Percentiles rank a stretch among this genome's conserved stretches.
Evolutionary conservation across 495 filamentous ascomycete genomes (phyloP).

Genomic region (Clavariopsis aquatica): DNA sequence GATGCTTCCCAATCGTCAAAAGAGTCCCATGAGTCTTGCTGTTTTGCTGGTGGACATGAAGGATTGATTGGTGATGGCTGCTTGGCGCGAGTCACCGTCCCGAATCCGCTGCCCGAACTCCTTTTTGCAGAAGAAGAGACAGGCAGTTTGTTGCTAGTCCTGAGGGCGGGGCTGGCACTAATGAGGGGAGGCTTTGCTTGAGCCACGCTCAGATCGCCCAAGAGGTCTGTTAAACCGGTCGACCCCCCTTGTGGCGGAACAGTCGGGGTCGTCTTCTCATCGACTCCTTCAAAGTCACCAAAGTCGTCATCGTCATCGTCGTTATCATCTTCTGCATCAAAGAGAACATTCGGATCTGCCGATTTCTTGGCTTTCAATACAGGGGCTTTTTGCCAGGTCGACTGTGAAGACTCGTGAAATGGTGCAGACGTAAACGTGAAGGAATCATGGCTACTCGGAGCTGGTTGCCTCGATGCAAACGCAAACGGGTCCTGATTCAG

Average conservation of each 20-base stretch:
- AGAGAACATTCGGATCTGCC: slow-evolving; percentile 42
- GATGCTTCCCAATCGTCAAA: slow-evolving; percentile 41
- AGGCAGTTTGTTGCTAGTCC: not conserved
- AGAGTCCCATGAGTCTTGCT: slow-evolving; percentile 43
- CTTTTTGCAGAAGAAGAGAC: not conserved
- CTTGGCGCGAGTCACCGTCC: slow-evolving; percentile 3
- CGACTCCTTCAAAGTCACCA: slow-evolving; percentile 40
- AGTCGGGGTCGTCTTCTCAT: slow-evolving; percentile 1
- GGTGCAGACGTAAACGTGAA: not conserved
- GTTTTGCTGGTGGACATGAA: slow-evolving; percentile 1
- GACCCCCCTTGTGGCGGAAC: not conserved
- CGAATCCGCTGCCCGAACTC: slow-evolving; percentile 22
- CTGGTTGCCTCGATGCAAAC: not conserved
- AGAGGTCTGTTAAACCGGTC: slow-evolving; percentile 11
- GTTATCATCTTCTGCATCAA: slow-evolving; percentile 43
- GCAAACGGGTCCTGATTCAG: not conserved
- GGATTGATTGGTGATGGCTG: not conserved
- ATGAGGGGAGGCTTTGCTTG: slow-evolving; percentile 1
- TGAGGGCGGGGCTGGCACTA: not conserved
- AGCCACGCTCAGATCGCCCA: slow-evolving; percentile 25
- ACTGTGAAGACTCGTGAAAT: not conserved
- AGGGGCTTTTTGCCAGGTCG: not conserved
- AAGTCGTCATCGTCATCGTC: slow-evolving; percentile 41
- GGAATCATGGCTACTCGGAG: no score
- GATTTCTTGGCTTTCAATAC: slow-evolving; percentile 21